Evolutionary conservation across 169 alveolate species (phyloP).

Genomic region (Eimeria falciformis): DNA sequence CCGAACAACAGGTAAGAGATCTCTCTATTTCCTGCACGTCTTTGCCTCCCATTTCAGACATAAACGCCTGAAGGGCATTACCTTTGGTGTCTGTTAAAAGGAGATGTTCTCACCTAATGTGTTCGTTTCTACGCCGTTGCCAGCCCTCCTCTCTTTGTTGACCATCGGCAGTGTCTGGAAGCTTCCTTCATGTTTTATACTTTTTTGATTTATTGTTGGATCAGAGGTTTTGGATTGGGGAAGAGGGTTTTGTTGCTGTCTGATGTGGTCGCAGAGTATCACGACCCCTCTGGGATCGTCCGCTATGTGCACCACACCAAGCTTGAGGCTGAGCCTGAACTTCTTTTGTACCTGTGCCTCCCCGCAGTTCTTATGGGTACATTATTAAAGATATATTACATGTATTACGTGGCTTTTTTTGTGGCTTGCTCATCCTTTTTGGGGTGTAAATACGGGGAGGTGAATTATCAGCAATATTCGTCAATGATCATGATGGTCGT

Average conservation of each 20-base stretch:
- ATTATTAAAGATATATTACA: neutral
- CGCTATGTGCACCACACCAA: constrained; percentile 33
- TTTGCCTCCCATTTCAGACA: too few species aligned
- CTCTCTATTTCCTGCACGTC: too few species aligned
- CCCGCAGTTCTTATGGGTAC: constrained; percentile 58
- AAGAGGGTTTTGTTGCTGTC: neutral
- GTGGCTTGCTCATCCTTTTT: constrained; percentile 35
- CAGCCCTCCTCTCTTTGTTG: too few species aligned
- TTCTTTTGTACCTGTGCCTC: constrained; percentile 40
- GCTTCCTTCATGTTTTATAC: too few species aligned
- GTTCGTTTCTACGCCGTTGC: too few species aligned
- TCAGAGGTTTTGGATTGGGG: too few species aligned
- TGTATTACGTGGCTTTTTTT: constrained; percentile 43
- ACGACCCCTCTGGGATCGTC: constrained; percentile 26
- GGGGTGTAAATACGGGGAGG: constrained; percentile 51
- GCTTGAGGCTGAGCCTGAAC: constrained; percentile 49
- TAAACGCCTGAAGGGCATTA: too few species aligned
- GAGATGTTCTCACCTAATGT: too few species aligned
- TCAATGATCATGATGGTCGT: constrained; percentile 57
- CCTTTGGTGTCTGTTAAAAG: too few species aligned
- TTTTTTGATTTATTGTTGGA: too few species aligned
- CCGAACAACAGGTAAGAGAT: constrained; percentile 8
- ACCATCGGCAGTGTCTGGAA: too few species aligned
- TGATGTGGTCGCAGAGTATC: constrained; percentile 26
- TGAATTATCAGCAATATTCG: constrained; percentile 6